These are phyloP conservation scores for Penicillium canariense DNA, from an alignment of 495 filamentous ascomycete genomes.

Conservation along the genomic window DNA sequence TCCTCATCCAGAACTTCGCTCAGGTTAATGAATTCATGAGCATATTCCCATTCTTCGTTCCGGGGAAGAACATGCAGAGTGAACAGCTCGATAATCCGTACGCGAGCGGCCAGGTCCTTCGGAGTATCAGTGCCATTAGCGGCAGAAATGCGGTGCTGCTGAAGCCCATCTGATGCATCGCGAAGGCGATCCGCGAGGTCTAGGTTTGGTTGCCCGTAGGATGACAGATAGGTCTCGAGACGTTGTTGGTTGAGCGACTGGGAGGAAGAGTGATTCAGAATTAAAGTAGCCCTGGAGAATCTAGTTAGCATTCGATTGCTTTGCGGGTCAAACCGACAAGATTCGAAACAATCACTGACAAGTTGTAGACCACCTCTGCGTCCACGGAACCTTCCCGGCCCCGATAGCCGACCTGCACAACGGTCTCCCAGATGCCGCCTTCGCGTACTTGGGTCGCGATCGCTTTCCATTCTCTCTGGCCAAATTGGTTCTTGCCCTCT, in stretches of 20 bases:
- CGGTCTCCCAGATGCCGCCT: constrained; percentile 89
- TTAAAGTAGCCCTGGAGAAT: constrained; percentile 69
- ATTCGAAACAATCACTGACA: constrained; percentile 53
- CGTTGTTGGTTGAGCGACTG: constrained; percentile 81
- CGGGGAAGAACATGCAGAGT: constrained; percentile 87
- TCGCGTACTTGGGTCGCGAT: constrained; percentile 78
- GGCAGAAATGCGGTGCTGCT: constrained; percentile 31
- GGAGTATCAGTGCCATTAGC: constrained; percentile 70
- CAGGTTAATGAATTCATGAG: constrained; percentile 80
- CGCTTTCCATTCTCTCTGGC: constrained; percentile 75
- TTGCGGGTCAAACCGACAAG: background rate
- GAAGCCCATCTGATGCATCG: constrained; percentile 25
- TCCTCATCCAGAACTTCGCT: constrained; percentile 89
- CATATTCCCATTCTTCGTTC: constrained; percentile 94
- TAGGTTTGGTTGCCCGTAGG: constrained; percentile 65
- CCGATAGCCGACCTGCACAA: constrained; percentile 79
- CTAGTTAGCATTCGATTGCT: background rate
- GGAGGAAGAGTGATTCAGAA: constrained; percentile 79
- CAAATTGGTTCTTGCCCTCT: constrained; percentile 84
- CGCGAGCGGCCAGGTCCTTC: constrained; percentile 67
- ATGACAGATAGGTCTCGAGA: constrained; percentile 86
- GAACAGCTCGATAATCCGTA: constrained; percentile 91
- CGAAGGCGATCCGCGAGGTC: constrained; percentile 61
- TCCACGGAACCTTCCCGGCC: constrained; percentile 88
- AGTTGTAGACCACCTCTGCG: constrained; percentile 87